Base-by-base conservation (phyloP, 352 stramenopile genomes). In the Salisapilia sapeloensis region DNA sequence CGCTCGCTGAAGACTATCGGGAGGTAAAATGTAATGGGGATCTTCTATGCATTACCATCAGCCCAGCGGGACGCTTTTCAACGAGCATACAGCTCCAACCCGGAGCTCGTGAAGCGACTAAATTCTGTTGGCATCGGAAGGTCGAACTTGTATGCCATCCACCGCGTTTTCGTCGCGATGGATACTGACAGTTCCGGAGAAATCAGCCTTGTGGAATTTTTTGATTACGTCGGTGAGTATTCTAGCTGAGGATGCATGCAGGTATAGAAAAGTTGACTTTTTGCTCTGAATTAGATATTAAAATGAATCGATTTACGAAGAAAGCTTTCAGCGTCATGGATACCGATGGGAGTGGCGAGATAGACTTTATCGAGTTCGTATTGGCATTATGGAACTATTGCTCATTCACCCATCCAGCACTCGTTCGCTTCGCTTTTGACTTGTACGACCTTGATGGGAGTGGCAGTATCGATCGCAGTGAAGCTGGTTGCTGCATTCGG, bases 301-400 rank as follows among this genome's bases (percentile, higher is more conserved):
- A 52, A 10, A 60, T 62, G 11, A 76, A 42, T 14, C 50, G 53
- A 7, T 83, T 80, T 40, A 74, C 60, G 4, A 60, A 76, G 33
- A 83, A 83, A 31, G 63, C 63, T 3, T 83, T 83, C 40, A 44
- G 51, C 2, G 61, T 80, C 35, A 83, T 80, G 63, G 61, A 83
- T 40, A 55, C 46, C 17, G 66, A 83, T 37, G 49, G 56, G 15
- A 80, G 58, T 24, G 63, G 66, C 22, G 57, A 76, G 35, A 58
- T 82, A 17, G 60, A 82, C 45, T 82, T 77, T 29, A 45, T 79
- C 28, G 66, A 82, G 43, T 82, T 80, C 37, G 66, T 83, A 20
- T 34, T 80, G 33, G 53, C 60, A n/a, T 49, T 83, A 38, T 80
- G 63, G 66, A 77, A 83, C 45, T 80, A 80, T 33, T 83, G 66